A percentile compares a stretch with the other conserved stretches of the same genome.
phyloP scores from a whole-genome alignment of 2,329 filamentous ascomycete genomes.

The Fusarium poae region DNA sequence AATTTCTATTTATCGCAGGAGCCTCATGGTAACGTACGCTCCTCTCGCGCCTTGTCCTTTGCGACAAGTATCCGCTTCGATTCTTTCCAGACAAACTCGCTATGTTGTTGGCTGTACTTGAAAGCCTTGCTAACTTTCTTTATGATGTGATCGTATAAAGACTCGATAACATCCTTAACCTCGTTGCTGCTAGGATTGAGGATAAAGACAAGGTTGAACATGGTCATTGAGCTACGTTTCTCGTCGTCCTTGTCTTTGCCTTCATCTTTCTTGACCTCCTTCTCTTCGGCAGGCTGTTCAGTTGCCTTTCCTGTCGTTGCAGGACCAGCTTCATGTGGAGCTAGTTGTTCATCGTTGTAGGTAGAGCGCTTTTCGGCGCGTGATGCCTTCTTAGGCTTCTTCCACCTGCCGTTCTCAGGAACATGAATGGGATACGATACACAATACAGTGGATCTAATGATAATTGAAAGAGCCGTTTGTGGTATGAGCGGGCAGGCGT shows the following conservation, averaged over 20 bases:
- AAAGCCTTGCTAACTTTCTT: slow-evolving; percentile 93
- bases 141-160: slow-evolving; percentile 85
- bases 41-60: slow-evolving; percentile 85
- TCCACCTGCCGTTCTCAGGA: slow-evolving; percentile 83
- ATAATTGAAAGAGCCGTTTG: slow-evolving; percentile 85
- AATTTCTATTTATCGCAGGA: not conserved
- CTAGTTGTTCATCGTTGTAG: slow-evolving; percentile 51
- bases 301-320: slow-evolving; percentile 44
- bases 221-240: slow-evolving; percentile 82
- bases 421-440: slow-evolving; percentile 88
- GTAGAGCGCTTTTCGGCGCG: slow-evolving; percentile 54
- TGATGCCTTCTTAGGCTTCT: slow-evolving; percentile 70
- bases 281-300: slow-evolving; percentile 48
- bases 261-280: slow-evolving; percentile 48
- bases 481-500: slow-evolving; percentile 82
- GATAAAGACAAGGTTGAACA: slow-evolving; percentile 98
- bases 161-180: slow-evolving; percentile 79
- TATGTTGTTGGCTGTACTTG: slow-evolving; percentile 91
- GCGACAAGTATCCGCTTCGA: slow-evolving; percentile 84
- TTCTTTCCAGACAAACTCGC: slow-evolving; percentile 92
- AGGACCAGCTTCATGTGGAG: slow-evolving; percentile 49
- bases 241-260: slow-evolving; percentile 62
- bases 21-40: slow-evolving; percentile 58
- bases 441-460: slow-evolving; percentile 82
- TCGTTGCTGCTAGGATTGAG: slow-evolving; percentile 84